These are phyloP conservation scores for Phytophthora rubi DNA, from an alignment of 352 stramenopile genomes.

Conservation along the genomic window DNA sequence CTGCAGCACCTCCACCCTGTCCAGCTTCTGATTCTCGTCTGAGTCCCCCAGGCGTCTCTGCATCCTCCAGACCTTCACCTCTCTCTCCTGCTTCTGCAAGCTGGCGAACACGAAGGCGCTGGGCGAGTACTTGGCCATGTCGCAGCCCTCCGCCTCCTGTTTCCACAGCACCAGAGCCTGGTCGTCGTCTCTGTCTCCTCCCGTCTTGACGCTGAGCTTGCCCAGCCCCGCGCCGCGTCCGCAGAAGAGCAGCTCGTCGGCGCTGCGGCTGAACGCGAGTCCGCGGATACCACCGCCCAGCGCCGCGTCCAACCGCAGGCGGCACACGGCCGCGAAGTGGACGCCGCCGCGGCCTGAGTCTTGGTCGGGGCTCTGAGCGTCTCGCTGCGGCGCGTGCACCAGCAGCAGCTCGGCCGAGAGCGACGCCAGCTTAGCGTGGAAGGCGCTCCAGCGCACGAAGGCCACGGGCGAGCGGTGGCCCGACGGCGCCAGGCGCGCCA, in stretches of 20 bases:
- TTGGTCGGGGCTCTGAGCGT: conserved; percentile 3
- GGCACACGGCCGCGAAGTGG: conserved; percentile 54
- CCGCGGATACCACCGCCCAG: conserved; percentile 39
- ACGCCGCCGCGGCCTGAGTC: conserved; percentile 35
- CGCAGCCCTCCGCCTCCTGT: conserved; percentile 20
- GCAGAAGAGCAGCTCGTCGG: conserved; percentile 65
- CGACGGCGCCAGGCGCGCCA: conserved; percentile 62
- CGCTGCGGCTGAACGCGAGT: conserved; percentile 71
- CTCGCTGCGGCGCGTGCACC: conserved; percentile 69
- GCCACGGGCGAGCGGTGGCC: conserved; percentile 62
- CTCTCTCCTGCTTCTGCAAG: conserved; percentile 36
- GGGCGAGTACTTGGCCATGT: conserved; percentile 83
- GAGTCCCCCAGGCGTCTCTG: conserved; percentile 18
- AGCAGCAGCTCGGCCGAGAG: conserved; percentile 69
- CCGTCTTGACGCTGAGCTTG: conserved; percentile 55
- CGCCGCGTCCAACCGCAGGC: conserved; percentile 41
- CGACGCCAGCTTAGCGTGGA: conserved; percentile 79
- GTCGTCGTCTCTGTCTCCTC: conserved; percentile 2
- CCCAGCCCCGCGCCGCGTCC: conserved; percentile 44
- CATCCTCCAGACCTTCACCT: conserved; percentile 72
- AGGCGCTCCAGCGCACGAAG: conserved; percentile 78
- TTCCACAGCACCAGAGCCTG: conserved; percentile 34
- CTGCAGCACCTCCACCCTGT: conserved; percentile 46
- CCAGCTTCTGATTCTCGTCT: conserved; percentile 27
- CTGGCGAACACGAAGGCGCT: conserved; percentile 72